Evolutionary conservation across 2,329 filamentous ascomycete genomes (phyloP).

Genomic region (Aureobasidium namibiae): DNA sequence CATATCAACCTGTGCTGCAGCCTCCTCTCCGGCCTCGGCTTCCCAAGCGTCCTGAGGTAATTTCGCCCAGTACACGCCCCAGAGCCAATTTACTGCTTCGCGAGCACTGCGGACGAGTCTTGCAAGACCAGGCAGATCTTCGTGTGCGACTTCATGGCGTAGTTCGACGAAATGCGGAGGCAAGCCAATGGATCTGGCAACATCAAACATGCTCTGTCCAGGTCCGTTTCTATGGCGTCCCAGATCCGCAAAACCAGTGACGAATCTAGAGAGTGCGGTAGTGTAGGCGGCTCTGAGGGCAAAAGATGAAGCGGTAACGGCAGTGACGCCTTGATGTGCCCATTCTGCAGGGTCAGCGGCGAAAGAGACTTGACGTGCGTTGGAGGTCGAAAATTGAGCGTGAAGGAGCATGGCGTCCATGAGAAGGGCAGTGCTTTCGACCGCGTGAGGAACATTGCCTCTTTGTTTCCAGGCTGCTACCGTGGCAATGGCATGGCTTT

Average conservation of each 20-base stretch:
- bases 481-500: conserved; percentile 10
- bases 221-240: conserved; percentile 55
- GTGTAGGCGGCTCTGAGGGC: conserved; percentile 58
- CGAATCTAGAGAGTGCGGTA: conserved; percentile 61
- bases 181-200: conserved; percentile 59
- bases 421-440: conserved; percentile 70
- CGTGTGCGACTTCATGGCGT: conserved; percentile 83
- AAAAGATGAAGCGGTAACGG: conserved; percentile 1
- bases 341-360: conserved; percentile 36
- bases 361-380: conserved; percentile 43
- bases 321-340: not conserved
- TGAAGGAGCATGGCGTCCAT: conserved; percentile 62
- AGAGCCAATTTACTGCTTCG: conserved; percentile 75
- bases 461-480: conserved; percentile 55
- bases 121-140: conserved; percentile 69
- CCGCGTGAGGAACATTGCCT: conserved; percentile 66
- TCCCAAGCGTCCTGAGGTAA: conserved; percentile 28
- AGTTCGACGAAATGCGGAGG: conserved; percentile 79
- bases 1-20: not conserved
- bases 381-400: conserved; percentile 51
- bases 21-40: conserved; percentile 12
- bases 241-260: conserved; percentile 70
- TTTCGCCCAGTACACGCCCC: conserved; percentile 73
- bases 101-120: conserved; percentile 62
- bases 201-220: conserved; percentile 56